These are phyloP conservation scores for Ophiostoma novo-ulmi DNA, from an alignment of 2,329 filamentous ascomycete species.

Conservation along the genomic window DNA sequence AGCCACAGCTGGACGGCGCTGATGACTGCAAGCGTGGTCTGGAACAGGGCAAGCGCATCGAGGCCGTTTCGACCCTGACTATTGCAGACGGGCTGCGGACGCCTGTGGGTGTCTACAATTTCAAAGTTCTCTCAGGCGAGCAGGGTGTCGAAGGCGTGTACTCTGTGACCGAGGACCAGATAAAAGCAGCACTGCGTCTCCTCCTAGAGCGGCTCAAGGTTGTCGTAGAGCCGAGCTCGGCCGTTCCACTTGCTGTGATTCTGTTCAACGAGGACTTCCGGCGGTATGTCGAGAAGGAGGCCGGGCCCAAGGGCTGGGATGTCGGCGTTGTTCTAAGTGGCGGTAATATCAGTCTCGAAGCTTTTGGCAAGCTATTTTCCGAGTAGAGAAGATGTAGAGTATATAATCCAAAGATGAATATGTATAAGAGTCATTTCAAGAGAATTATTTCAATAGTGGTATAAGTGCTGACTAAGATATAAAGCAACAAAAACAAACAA, in stretches of 20 bases:
- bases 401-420: not conserved
- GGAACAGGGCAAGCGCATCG: slow-evolving; percentile 57
- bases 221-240: slow-evolving; percentile 81
- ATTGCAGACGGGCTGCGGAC: slow-evolving; percentile 87
- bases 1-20: slow-evolving; percentile 75
- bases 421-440: not conserved
- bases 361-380: slow-evolving; percentile 47
- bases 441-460: not conserved
- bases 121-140: slow-evolving; percentile 60
- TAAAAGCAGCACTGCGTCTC: slow-evolving; percentile 67
- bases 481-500: not conserved
- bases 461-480: not conserved
- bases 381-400: not conserved
- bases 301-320: slow-evolving; percentile 68
- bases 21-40: slow-evolving; percentile 77
- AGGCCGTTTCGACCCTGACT: slow-evolving; percentile 67
- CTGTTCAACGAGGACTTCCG: slow-evolving; percentile 84
- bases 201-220: slow-evolving; percentile 86
- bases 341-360: slow-evolving; percentile 55
- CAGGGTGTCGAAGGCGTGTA: slow-evolving; percentile 65
- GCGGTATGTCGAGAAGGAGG: slow-evolving; percentile 62
- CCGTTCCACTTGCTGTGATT: slow-evolving; percentile 75
- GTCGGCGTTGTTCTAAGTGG: slow-evolving; percentile 57
- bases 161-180: slow-evolving; percentile 75
- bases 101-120: slow-evolving; percentile 70